These are phyloP conservation scores for Xylaria sp. DNA, from an alignment of 2,329 filamentous ascomycete genomes.

Conservation along the genomic window DNA sequence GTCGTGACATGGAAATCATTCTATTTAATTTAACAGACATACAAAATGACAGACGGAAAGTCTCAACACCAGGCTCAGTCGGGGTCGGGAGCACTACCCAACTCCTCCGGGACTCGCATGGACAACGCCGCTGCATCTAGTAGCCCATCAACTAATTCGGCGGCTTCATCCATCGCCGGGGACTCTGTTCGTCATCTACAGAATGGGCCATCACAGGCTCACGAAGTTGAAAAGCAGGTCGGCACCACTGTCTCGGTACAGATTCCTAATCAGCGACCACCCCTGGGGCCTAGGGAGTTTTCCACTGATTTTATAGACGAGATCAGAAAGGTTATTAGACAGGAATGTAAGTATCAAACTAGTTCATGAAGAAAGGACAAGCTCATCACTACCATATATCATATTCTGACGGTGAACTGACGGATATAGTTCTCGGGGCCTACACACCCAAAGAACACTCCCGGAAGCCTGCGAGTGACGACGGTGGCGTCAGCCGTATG, in stretches of 20 bases:
- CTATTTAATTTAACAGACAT: conserved; percentile 3
- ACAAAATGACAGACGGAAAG: conserved; percentile 28
- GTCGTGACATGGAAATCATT: conserved; percentile 4
- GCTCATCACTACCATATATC: background rate
- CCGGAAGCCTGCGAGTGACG: conserved; percentile 13
- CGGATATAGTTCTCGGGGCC: conserved; percentile 28
- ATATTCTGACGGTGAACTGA: conserved; percentile 17
- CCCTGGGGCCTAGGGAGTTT: conserved; percentile 16
- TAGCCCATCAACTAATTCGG: conserved; percentile 8
- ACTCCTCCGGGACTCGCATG: background rate
- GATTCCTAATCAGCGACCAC: conserved; percentile 14
- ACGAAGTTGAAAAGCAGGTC: conserved; percentile 6
- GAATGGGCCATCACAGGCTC: background rate
- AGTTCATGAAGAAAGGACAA: background rate
- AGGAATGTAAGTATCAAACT: conserved; percentile 33
- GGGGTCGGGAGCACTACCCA: conserved; percentile 10
- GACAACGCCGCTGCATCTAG: conserved; percentile 1
- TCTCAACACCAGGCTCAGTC: conserved; percentile 23
- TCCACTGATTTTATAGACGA: conserved; percentile 35
- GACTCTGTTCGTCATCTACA: conserved; percentile 2
- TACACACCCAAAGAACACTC: conserved; percentile 16
- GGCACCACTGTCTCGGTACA: conserved; percentile 8
- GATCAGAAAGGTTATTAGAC: conserved; percentile 36
- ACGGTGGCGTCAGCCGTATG: conserved; percentile 11
- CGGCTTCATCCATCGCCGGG: conserved; percentile 6